Base-by-base conservation (phyloP, 805 yeast genomes). In the Suhomyces emberorum region DNA sequence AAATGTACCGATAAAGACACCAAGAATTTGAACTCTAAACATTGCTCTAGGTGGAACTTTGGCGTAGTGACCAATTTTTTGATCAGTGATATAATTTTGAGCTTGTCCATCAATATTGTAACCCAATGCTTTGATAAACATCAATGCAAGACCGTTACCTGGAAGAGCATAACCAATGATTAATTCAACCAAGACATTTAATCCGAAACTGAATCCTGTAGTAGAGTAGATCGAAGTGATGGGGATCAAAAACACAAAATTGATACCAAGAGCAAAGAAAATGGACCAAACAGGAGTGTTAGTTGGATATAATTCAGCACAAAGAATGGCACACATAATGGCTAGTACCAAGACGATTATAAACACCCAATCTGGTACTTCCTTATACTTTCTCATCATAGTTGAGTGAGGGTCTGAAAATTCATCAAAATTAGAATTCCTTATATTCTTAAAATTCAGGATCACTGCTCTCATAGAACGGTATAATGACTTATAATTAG, bases 331-430 rank as follows among this genome's bases (percentile, higher is more conserved):
- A 28, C 52, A 46, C 3, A 41, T 22, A 9, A 47, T 42, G 12
- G 54, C 42, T 12, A 46, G 28, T 7, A 49, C 15, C 46, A 61
- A 53, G 6, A 61, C 44, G 3, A 45, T 23, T 4, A 49, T 18
- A 39, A 55, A 61, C 3, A 37, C 47, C 62, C 63, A 60, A 27
- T 61, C 67, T 2, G 65, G 65, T 18, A 59, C 64, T 43, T 61
- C 67, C 27, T 49, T 52, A 39, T 61, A 61, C 17, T 48, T 46
- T 29, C 44, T 45, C 67, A 61, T 63, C 58, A 59, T 56, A 33
- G 44, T 51, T 26, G 59, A 43, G 36, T 53, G 60, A 1, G 69
- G 58, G 39, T 63, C 69, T 26, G 54, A 35, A 38, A 55, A 61
- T 1, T 61, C 67, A 14, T 56, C 63, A 30, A 47, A 59, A n/a